Evolutionary conservation across 345 rosid species (phyloP).

Genomic region (Turritis glabra): DNA sequence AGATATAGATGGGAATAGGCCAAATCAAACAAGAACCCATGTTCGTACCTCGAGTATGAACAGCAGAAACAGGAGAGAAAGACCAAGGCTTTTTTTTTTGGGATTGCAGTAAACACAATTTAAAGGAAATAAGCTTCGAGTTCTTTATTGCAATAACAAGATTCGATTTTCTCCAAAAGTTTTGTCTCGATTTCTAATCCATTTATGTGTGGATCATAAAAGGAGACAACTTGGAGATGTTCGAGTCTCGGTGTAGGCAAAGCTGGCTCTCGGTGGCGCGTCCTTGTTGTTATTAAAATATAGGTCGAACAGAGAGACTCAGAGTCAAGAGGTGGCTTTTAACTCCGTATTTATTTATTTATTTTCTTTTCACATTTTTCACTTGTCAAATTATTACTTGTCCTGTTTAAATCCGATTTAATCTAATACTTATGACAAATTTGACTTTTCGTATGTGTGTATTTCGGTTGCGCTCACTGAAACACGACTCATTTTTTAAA

Average conservation of each 20-base stretch:
- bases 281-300: neutral
- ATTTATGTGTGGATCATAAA: neutral
- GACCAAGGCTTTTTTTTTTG: neutral
- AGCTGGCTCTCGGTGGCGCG: neutral
- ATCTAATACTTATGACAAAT: neutral
- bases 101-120: neutral
- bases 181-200: neutral
- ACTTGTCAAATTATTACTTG: neutral
- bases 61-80: neutral
- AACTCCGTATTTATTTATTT: neutral
- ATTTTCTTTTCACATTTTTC: neutral
- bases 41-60: conserved; percentile 10
- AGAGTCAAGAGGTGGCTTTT: neutral
- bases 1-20: neutral
- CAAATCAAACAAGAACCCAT: conserved; percentile 3
- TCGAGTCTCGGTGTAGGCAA: conserved; percentile 12
- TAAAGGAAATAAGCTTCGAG: neutral
- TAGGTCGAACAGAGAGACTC: neutral
- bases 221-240: conserved; percentile 22
- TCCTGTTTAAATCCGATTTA: neutral
- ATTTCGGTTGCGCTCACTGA: too few relatives aligned
- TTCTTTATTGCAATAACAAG: neutral
- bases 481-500: too few relatives aligned
- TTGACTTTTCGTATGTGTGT: neutral
- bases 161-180: neutral